Evolutionary conservation across 352 stramenopile species (phyloP).

Genomic region (Globisporangium alternatum): DNA sequence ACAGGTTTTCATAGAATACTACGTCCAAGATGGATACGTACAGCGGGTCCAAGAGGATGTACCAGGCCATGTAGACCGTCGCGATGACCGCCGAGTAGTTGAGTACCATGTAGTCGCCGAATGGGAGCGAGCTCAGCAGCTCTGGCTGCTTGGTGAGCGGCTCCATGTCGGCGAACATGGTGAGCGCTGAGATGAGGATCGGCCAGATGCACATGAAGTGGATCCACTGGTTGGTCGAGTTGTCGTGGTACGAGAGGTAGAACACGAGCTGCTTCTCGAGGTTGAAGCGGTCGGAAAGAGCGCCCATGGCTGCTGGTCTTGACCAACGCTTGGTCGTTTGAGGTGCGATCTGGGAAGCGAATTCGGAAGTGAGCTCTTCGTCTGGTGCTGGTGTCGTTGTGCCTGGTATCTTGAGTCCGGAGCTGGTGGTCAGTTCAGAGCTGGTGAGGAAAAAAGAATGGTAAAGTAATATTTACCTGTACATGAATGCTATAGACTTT

Average conservation of each 20-base stretch:
- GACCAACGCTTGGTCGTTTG: not conserved
- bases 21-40: conserved; percentile 15
- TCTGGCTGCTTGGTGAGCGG: conserved; percentile 27
- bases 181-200: conserved; percentile 76
- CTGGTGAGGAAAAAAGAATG: not conserved
- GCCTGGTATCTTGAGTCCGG: not conserved
- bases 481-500: not conserved
- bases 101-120: conserved; percentile 52
- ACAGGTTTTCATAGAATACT: not conserved
- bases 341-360: not conserved
- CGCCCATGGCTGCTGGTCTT: conserved; percentile 4
- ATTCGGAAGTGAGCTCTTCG: conserved; percentile 4
- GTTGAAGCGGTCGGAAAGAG: conserved; percentile 58
- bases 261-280: conserved; percentile 83
- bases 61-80: conserved; percentile 76
- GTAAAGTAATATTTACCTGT: not conserved
- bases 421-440: not conserved
- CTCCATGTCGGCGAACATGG: conserved; percentile 48
- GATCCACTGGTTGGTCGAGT: conserved; percentile 78
- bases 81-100: conserved; percentile 57
- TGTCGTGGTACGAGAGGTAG: conserved; percentile 85
- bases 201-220: conserved; percentile 85
- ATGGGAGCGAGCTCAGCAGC: conserved; percentile 27
- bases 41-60: conserved; percentile 61
- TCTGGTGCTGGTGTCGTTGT: not conserved